phyloP scores from a whole-genome alignment of 2,329 filamentous ascomycete genomes.

The Pestalotiopsis sp. region DNA sequence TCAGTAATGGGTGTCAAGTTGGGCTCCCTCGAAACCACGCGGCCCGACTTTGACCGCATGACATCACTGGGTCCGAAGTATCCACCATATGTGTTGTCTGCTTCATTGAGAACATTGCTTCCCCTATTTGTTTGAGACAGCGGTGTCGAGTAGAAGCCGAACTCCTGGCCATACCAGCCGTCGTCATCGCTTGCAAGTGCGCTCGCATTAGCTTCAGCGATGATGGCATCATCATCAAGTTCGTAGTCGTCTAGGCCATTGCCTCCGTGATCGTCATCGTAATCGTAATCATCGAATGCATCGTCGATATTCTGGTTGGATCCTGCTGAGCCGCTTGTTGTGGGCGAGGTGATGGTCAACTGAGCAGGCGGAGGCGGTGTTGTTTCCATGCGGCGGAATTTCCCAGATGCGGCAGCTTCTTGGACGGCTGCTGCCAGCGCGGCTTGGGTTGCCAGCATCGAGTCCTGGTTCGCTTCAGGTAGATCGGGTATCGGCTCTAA shows the following conservation, averaged over 20 bases:
- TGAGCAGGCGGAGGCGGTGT: conserved; percentile 34
- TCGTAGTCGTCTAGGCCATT: conserved; percentile 60
- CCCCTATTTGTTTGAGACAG: conserved; percentile 27
- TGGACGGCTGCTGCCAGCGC: conserved; percentile 81
- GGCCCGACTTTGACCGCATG: conserved; percentile 71
- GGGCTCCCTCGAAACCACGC: conserved; percentile 76
- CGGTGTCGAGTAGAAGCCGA: conserved; percentile 84
- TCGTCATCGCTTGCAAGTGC: conserved; percentile 89
- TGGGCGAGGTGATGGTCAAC: conserved; percentile 36
- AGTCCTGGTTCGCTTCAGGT: conserved; percentile 21
- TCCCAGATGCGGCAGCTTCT: conserved; percentile 72
- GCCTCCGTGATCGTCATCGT: conserved; percentile 62
- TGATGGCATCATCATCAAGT: conserved; percentile 84
- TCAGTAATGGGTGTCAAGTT: conserved; percentile 96
- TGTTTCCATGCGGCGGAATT: conserved; percentile 65
- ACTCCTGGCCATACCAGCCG: conserved; percentile 94
- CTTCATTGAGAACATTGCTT: conserved; percentile 29
- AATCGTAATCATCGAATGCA: conserved; percentile 51
- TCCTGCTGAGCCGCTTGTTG: conserved; percentile 24
- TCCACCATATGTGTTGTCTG: conserved; percentile 67
- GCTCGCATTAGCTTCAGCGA: conserved; percentile 92
- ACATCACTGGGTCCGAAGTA: conserved; percentile 81
- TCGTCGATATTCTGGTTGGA: conserved; percentile 23
- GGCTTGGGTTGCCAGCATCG: conserved; percentile 71
- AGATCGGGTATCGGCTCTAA: conserved; percentile 17